Base-by-base conservation (phyloP, 1,139 yeast genomes). In the Geotrichum australiense region DNA sequence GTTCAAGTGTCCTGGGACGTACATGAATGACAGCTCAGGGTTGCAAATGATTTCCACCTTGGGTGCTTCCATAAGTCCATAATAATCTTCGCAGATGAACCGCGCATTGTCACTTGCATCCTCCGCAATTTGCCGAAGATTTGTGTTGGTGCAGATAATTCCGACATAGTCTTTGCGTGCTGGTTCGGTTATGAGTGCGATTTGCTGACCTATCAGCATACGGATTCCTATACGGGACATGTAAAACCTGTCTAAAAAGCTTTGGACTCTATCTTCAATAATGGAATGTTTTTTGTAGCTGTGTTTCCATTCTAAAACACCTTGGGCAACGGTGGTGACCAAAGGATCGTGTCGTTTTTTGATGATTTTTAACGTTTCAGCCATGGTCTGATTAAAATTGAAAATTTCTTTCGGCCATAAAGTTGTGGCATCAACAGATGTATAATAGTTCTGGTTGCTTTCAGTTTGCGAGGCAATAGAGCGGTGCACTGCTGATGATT, bases 311-410 rank as follows among this genome's bases (percentile, higher is more conserved):
- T 84, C 94, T 55, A 81, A 79, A 7, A 86, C 94, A 15, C 96
- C 96, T 54, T 84, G 89, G 1, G 96, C 96, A 62, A 87, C 81
- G 0, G 95, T 86, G 8, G 94, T 83, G 10, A 87, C 96, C 0
- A 94, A 89, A 2, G 95, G 94, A 63, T 87, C 96, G 58, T 87
- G 96, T 41, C 96, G 70, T 53, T 74, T 75, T 57, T 86, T 86
- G 60, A 86, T 86, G 50, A 72, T 75, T 40, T 76, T 73, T 46
- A 86, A 67, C 0, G 85, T 69, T 41, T 79, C 79, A 41, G 78
- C 77, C 11, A 85, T 89, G 18, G 60, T 52, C 52, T 74, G 74
- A 62, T 84, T 86, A 63, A 80, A 86, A 47, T 76, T 78, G 52
- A 75, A 73, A 16, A 84, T 82, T 57, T 81, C 93, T 43, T 76